phyloP scores from a whole-genome alignment of 1,139 yeast species.

The Geotrichum citri-aurantii region DNA sequence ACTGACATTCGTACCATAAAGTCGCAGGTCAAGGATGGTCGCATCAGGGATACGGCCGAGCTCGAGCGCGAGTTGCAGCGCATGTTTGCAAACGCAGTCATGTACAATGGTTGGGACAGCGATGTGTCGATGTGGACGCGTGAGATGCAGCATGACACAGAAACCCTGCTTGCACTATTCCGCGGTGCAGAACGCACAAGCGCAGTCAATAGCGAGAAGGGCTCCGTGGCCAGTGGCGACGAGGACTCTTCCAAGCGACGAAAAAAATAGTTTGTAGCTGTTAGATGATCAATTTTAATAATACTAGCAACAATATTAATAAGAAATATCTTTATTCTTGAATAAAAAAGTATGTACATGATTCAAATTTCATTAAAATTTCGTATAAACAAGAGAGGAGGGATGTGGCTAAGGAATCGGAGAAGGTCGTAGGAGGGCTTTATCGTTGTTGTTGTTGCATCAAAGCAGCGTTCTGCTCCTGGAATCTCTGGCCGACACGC shows the following conservation, averaged over 20 bases:
- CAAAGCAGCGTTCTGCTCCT: conserved; percentile 12
- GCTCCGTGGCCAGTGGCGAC: not conserved
- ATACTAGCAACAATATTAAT: not conserved
- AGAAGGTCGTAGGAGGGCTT: not conserved
- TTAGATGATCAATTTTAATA: not conserved
- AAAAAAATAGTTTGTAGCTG: not conserved
- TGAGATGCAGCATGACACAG: conserved; percentile 49
- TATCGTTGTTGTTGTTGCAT: conserved; percentile 14
- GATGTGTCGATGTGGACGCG: conserved; percentile 58
- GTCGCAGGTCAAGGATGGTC: conserved; percentile 53
- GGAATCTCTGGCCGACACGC: conserved; percentile 84
- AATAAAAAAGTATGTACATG: conserved; percentile 4
- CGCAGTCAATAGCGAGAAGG: not conserved
- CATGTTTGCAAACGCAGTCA: conserved; percentile 79
- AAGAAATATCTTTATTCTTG: not conserved
- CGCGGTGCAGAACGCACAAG: conserved; percentile 31
- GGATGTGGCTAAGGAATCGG: not conserved
- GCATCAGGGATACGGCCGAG: conserved; percentile 45
- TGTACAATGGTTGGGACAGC: conserved; percentile 67
- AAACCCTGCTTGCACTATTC: conserved; percentile 34
- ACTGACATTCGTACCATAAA: conserved; percentile 61
- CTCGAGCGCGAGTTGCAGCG: conserved; percentile 64
- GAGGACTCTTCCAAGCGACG: not conserved
- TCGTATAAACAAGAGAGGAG: not conserved
- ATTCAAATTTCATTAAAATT: not conserved